Evolutionary conservation across 2,329 filamentous ascomycete genomes (phyloP).

Genomic region (Arthrobotrys sphaeroides): DNA sequence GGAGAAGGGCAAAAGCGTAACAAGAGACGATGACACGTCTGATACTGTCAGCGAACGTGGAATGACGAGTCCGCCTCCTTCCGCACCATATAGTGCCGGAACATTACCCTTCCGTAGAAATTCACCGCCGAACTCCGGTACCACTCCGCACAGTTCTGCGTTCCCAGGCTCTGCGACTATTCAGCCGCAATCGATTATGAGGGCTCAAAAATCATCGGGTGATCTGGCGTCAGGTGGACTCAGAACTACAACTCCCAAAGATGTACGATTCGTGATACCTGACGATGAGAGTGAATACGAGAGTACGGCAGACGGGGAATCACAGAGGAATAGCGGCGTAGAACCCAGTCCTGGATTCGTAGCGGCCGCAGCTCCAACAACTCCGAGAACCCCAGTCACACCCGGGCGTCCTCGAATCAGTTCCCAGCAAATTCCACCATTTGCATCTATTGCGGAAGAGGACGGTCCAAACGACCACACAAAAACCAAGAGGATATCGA

Average conservation of each 20-base stretch:
- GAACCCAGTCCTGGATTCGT: constrained; percentile 46
- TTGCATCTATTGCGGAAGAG: constrained; percentile 44
- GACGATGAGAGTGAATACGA: constrained; percentile 54
- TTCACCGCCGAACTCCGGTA: constrained; percentile 43
- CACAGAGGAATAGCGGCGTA: constrained; percentile 43
- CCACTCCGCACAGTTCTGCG: constrained; percentile 46
- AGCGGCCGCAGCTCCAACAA: constrained; percentile 38
- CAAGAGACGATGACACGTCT: constrained; percentile 10
- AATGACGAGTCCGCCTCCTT: constrained; percentile 37
- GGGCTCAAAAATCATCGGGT: constrained; percentile 53
- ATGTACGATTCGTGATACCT: constrained; percentile 53
- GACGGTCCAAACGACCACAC: constrained; percentile 21
- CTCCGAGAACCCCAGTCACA: constrained; percentile 41
- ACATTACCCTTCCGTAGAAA: constrained; percentile 48
- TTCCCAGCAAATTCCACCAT: constrained; percentile 46
- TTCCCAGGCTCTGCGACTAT: constrained; percentile 42
- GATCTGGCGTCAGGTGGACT: constrained; percentile 50
- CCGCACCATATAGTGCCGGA: constrained; percentile 49
- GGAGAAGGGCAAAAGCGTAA: constrained; percentile 42
- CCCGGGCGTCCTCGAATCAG: constrained; percentile 42
- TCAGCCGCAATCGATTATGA: constrained; percentile 52
- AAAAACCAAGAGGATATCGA: neutral
- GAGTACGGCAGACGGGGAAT: constrained; percentile 52
- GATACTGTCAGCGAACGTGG: constrained; percentile 31
- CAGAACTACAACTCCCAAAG: constrained; percentile 49